Percentiles rank a stretch among this genome's conserved stretches.
Evolutionary conservation across 1,284 basidiomycete genomes (phyloP).

Genomic region (Trichosporon coremiiforme): DNA sequence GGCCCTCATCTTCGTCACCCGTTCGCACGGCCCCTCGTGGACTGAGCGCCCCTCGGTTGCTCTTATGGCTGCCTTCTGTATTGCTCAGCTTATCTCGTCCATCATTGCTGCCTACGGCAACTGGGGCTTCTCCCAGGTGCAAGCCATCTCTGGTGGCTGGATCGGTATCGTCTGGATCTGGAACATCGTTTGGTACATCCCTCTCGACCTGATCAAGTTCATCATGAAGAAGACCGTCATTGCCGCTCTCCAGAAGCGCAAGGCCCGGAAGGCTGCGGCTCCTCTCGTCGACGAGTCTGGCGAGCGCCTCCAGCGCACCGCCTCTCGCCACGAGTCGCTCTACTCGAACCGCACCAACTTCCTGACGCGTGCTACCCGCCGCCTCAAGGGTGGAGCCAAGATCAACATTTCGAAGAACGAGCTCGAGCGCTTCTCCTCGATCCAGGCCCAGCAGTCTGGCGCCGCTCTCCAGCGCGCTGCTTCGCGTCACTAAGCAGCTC

Average conservation of each 20-base stretch:
- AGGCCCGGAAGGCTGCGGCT: slow-evolving; percentile 59
- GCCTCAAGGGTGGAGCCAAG: slow-evolving; percentile 53
- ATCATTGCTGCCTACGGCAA: slow-evolving; percentile 91
- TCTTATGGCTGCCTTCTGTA: slow-evolving; percentile 82
- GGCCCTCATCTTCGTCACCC: slow-evolving; percentile 94
- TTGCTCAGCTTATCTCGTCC: slow-evolving; percentile 90
- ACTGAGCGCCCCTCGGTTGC: slow-evolving; percentile 93
- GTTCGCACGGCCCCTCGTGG: slow-evolving; percentile 96
- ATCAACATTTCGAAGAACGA: slow-evolving; percentile 58
- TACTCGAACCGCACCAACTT: slow-evolving; percentile 64
- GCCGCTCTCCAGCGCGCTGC: slow-evolving; percentile 51
- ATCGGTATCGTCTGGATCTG: slow-evolving; percentile 96
- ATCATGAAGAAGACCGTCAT: slow-evolving; percentile 91
- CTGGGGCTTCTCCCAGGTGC: slow-evolving; percentile 86
- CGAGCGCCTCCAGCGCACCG: slow-evolving; percentile 79
- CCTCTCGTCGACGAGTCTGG: slow-evolving; percentile 62
- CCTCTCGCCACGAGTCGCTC: slow-evolving; percentile 89
- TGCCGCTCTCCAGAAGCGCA: slow-evolving; percentile 75
- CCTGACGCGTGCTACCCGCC: slow-evolving; percentile 49
- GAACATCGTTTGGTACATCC: slow-evolving; percentile 94
- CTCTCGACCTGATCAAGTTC: slow-evolving; percentile 95
- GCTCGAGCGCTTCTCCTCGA: slow-evolving; percentile 57
- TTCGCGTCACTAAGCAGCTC: slow-evolving; percentile 37
- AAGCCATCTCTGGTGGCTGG: slow-evolving; percentile 82
- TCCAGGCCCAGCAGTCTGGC: slow-evolving; percentile 58